Percentiles rank a stretch among this genome's conserved stretches.
phyloP scores from a whole-genome alignment of 1,139 yeast species.

The Chernovozyma sophiae-reginae region DNA sequence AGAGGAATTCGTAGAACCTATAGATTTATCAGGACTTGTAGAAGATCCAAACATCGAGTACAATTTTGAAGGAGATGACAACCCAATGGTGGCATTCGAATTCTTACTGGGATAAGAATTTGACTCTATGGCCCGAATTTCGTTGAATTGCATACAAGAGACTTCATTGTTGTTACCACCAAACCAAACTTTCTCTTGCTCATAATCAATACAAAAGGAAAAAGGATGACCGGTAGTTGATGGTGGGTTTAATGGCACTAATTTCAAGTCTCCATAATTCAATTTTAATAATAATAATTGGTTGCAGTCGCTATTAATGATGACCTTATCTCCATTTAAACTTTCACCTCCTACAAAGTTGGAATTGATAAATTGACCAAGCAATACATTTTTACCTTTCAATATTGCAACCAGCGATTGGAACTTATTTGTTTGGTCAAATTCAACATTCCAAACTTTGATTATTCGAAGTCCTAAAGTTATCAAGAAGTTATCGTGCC shows the following conservation, averaged over 20 bases:
- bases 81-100: background rate
- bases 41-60: background rate
- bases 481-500: slow-evolving; percentile 48
- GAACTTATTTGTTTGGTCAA: slow-evolving; percentile 9
- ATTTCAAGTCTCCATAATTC: slow-evolving; percentile 19
- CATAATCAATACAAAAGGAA: slow-evolving; percentile 21
- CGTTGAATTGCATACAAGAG: slow-evolving; percentile 9
- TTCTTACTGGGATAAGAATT: background rate
- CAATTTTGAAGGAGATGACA: background rate
- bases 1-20: background rate
- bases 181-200: slow-evolving; percentile 20
- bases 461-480: slow-evolving; percentile 59
- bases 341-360: slow-evolving; percentile 41
- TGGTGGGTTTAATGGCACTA: slow-evolving; percentile 18
- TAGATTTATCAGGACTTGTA: background rate
- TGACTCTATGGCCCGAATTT: slow-evolving; percentile 9
- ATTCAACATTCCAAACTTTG: slow-evolving; percentile 53
- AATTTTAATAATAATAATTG: slow-evolving; percentile 33
- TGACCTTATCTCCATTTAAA: slow-evolving; percentile 33
- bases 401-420: slow-evolving; percentile 16
- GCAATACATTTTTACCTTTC: slow-evolving; percentile 54
- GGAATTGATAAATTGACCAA: slow-evolving; percentile 45
- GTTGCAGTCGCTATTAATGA: slow-evolving; percentile 41
- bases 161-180: slow-evolving; percentile 12
- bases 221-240: slow-evolving; percentile 9